Evolutionary conservation across 768 basidiomycete species (phyloP), one percentile per base, ranked within the genome.

Genomic region (Roridomyces roridus): DNA sequence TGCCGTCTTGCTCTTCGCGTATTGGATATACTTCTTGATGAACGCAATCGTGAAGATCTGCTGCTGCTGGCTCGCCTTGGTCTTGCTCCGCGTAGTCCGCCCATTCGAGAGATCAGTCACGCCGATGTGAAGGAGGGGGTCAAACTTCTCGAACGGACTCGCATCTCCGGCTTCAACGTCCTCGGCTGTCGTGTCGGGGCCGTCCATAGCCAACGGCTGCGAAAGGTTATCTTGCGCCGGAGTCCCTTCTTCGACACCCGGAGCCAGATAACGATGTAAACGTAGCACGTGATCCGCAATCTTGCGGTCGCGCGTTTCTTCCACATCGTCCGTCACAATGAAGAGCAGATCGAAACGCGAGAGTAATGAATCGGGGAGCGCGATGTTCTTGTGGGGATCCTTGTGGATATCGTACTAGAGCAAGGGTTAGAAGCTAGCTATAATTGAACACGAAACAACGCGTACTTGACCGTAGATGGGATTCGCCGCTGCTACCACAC

Each of bases 301-400:
- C 72, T 80, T 82, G 15, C 97, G 88, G 74, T 99, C 97, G 28
- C 94, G 85, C 62, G 86, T 84, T 76, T 98, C 96, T 65, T 98
- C 94, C 9, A 98, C 95, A 68, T 99, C 96, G 74, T 98, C 97
- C 0, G 95, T 99, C 17, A 99, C 95, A 50, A 99, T 90, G 70
- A 99, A 99, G 35, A 99, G 84, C 50, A 99, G 76, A 78, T 99
- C 96, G 77, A 99, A 99, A 85, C 96, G 96, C 21, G 96, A 98
- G 34, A 99, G 85, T 35, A 99, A 84, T 23, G 96, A 99, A 72
- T 98, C 96, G 11, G 96, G 96, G 11, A 99, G 85, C 12, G 96
- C 96, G 59, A 99, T 99, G 68, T 99, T 99, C 76, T 91, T 91
- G 76, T 98, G 96, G 26, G 96, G 96, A 71, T 99, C 96, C 74